Conservation (phyloP, 164 flowering plant species). For the Cinnamomum chago region DNA sequence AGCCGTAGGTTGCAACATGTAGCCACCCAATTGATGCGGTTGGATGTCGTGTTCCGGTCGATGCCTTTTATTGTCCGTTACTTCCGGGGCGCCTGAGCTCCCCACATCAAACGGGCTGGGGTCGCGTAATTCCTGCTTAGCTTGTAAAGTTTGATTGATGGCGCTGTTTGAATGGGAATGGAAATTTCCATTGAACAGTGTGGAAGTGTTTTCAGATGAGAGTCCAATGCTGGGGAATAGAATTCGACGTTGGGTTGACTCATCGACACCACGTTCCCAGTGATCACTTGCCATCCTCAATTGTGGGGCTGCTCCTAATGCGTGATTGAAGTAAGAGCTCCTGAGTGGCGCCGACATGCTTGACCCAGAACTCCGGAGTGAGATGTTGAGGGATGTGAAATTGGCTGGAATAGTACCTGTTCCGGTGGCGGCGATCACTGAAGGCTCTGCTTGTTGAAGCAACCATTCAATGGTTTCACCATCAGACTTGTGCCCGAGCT, state of each 20-base stretch:
- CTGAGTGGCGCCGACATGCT: constrained; percentile 47
- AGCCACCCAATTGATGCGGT: constrained; percentile 42
- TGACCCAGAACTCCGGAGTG: constrained; percentile 67
- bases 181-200: constrained; percentile 20
- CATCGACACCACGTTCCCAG: constrained; percentile 27
- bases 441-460: constrained; percentile 80
- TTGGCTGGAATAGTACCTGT: constrained; percentile 93
- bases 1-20: constrained; percentile 51
- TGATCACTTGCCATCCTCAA: constrained; percentile 31
- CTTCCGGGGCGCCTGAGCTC: constrained; percentile 32
- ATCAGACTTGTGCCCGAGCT: constrained; percentile 73
- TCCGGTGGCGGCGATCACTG: constrained; percentile 84
- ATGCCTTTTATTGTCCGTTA: constrained; percentile 32
- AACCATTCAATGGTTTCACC: constrained; percentile 85
- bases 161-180: constrained; percentile 29
- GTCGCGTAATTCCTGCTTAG: constrained; percentile 23
- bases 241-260: constrained; percentile 19
- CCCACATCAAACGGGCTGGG: constrained; percentile 26
- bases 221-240: constrained; percentile 26
- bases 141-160: constrained; percentile 19
- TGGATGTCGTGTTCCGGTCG: constrained; percentile 35
- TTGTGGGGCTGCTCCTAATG: constrained; percentile 23
- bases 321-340: constrained; percentile 32
- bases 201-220: constrained; percentile 22
- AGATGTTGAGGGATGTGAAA: constrained; percentile 64